Evolutionary conservation across 495 filamentous ascomycete genomes (phyloP).

Genomic region (Penicillium bovifimosum): DNA sequence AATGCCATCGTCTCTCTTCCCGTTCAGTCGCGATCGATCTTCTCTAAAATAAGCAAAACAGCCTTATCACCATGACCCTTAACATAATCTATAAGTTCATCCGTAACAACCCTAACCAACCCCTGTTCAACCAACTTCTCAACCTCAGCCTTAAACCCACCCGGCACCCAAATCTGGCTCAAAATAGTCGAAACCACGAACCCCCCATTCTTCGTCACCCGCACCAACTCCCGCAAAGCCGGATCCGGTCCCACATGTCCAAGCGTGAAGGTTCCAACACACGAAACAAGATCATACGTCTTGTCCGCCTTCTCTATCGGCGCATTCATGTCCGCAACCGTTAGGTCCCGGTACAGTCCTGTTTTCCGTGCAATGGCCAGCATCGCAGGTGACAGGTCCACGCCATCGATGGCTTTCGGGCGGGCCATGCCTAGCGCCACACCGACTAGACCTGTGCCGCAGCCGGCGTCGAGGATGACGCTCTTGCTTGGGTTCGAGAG

Average conservation of each 20-base stretch:
- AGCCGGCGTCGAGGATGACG: conserved; percentile 42
- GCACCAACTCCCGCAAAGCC: conserved; percentile 36
- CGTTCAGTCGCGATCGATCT: conserved; percentile 19
- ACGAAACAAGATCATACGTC: conserved; percentile 41
- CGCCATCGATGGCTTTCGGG: conserved; percentile 36
- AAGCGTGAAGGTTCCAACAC: conserved; percentile 43
- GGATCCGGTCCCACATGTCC: conserved; percentile 44
- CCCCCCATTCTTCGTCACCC: conserved; percentile 32
- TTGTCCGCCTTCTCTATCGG: conserved; percentile 25
- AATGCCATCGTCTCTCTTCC: background rate
- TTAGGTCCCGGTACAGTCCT: conserved; percentile 37
- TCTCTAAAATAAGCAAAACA: conserved; percentile 30
- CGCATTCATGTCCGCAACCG: conserved; percentile 32
- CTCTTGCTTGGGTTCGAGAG: conserved; percentile 15
- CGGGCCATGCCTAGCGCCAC: conserved; percentile 32
- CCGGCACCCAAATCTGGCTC: conserved; percentile 33
- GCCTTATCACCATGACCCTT: conserved; percentile 37
- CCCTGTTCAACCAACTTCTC: conserved; percentile 28
- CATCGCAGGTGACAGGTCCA: conserved; percentile 41
- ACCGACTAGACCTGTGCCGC: conserved; percentile 43
- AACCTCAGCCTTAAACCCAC: conserved; percentile 37
- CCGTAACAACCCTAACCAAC: conserved; percentile 25
- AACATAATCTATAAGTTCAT: conserved; percentile 35
- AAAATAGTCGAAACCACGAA: conserved; percentile 42
- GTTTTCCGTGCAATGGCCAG: conserved; percentile 36